Conservation (phyloP, 2,329 filamentous ascomycete species). For the Sarocladiaceae sp. region DNA sequence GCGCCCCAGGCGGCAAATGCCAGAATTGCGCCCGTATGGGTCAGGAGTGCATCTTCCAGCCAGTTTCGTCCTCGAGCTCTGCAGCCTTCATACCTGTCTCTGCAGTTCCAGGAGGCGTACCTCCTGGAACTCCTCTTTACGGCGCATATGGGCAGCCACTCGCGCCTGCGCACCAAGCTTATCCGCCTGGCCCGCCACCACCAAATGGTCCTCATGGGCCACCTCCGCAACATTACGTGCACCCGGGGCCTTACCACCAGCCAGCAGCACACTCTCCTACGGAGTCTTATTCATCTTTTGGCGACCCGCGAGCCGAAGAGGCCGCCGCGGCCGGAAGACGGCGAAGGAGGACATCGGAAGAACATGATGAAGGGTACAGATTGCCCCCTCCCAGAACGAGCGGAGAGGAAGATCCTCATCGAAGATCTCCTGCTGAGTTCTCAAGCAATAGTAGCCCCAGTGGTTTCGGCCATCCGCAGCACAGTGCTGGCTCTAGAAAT, state of each 20-base stretch:
- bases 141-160: constrained; percentile 53
- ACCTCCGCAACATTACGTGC: constrained; percentile 19
- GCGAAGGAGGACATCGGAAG: constrained; percentile 31
- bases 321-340: constrained; percentile 24
- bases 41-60: constrained; percentile 56
- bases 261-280: constrained; percentile 36
- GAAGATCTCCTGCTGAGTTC: constrained; percentile 45
- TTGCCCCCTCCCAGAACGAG: constrained; percentile 36
- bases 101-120: constrained; percentile 50
- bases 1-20: constrained; percentile 52
- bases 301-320: constrained; percentile 27
- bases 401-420: constrained; percentile 42
- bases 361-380: constrained; percentile 35
- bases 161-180: constrained; percentile 20
- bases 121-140: constrained; percentile 49
- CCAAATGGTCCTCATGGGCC: constrained; percentile 11
- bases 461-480: constrained; percentile 29
- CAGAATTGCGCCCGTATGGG: constrained; percentile 57
- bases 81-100: constrained; percentile 55
- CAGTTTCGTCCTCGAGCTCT: constrained; percentile 48
- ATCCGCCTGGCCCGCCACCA: constrained; percentile 12
- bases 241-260: constrained; percentile 33
- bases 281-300: constrained; percentile 34
- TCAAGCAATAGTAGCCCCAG: constrained; percentile 42
- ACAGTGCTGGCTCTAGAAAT: constrained; percentile 19